Percentiles rank a stretch among this genome's conserved stretches.
phyloP scores from a whole-genome alignment of 768 basidiomycete species.

The Ramaria rubella region DNA sequence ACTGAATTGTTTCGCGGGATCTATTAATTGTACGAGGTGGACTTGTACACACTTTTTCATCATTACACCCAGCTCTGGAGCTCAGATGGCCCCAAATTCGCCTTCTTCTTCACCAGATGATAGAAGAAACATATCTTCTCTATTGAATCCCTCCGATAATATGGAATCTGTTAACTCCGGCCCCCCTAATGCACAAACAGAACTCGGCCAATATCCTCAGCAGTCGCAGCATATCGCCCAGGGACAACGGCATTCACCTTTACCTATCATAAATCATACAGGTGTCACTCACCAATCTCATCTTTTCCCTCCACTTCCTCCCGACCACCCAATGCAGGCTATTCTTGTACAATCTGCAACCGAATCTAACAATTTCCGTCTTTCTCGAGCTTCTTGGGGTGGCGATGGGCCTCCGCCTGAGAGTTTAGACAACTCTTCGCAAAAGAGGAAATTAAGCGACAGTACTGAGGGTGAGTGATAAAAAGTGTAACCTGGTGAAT shows the following conservation, averaged over 20 bases:
- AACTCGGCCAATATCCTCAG: not conserved
- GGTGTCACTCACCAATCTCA: not conserved
- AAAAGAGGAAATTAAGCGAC: not conserved
- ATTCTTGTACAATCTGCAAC: not conserved
- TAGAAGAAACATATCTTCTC: slow-evolving; percentile 1
- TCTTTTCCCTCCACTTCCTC: not conserved
- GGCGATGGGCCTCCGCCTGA: not conserved
- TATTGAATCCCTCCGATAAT: not conserved
- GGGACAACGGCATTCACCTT: not conserved
- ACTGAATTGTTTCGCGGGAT: slow-evolving; percentile 2
- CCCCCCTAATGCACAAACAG: not conserved
- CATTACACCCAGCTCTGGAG: not conserved
- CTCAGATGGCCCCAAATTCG: not conserved
- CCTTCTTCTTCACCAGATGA: not conserved
- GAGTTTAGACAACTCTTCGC: not conserved
- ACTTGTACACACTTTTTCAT: not conserved
- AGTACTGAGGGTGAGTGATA: not conserved
- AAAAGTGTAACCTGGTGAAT: not conserved
- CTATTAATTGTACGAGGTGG: not conserved
- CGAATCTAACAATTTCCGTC: not conserved
- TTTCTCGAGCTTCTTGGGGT: slow-evolving; percentile 3
- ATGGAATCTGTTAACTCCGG: not conserved
- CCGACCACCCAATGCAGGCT: slow-evolving; percentile 1
- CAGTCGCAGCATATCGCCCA: not conserved
- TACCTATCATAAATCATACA: not conserved